Percentiles rank a stretch among this genome's conserved stretches.
phyloP scores from a whole-genome alignment of 2,329 filamentous ascomycete genomes.

The Beauveria sp. region DNA sequence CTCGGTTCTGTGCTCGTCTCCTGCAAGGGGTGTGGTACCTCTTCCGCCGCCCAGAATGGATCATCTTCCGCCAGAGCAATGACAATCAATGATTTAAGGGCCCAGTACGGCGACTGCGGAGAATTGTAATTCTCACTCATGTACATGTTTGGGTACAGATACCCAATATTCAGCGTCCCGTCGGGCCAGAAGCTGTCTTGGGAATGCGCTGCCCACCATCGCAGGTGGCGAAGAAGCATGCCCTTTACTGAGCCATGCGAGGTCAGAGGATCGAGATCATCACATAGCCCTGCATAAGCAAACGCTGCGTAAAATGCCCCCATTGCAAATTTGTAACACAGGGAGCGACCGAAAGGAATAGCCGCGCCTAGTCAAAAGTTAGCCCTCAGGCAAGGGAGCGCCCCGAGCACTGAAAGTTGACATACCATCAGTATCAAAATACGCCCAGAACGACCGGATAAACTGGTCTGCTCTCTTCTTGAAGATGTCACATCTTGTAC shows the following conservation, averaged over 20 bases:
- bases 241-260: constrained; percentile 37
- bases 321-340: constrained; percentile 44
- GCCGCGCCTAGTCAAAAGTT: constrained; percentile 30
- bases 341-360: constrained; percentile 43
- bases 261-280: constrained; percentile 28
- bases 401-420: neutral
- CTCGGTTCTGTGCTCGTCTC: neutral
- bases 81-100: constrained; percentile 40
- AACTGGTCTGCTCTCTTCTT: constrained; percentile 32
- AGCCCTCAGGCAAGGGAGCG: neutral
- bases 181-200: constrained; percentile 39
- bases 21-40: constrained; percentile 22
- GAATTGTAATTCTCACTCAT: constrained; percentile 51
- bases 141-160: constrained; percentile 40
- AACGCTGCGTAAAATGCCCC: constrained; percentile 40
- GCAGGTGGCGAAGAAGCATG: constrained; percentile 39
- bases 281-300: constrained; percentile 32
- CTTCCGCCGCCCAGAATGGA: constrained; percentile 37
- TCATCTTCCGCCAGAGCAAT: constrained; percentile 28
- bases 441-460: constrained; percentile 35
- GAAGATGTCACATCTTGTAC: constrained; percentile 27
- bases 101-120: constrained; percentile 48
- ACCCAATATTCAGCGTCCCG: constrained; percentile 41
- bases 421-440: constrained; percentile 38
- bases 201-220: constrained; percentile 38